Percentiles rank a stretch among this genome's conserved stretches.
phyloP scores from a whole-genome alignment of 164 flowering plant species.

The Berberis vulgaris region DNA sequence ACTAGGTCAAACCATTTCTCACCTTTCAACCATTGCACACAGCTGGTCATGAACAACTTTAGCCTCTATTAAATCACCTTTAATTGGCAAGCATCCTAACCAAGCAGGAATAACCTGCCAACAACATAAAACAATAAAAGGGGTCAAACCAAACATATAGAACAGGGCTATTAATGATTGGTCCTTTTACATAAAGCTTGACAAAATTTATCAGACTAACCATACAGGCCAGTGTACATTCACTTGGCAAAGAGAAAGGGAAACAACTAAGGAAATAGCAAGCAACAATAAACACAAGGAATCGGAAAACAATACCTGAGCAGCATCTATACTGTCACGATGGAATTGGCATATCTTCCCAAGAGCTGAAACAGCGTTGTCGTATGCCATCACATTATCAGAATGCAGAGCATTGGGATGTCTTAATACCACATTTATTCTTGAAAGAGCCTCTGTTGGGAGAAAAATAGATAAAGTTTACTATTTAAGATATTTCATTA shows the following conservation, averaged over 20 bases:
- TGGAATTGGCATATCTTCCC: slow-evolving; percentile 65
- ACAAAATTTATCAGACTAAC: no score
- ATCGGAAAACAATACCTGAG: slow-evolving; percentile 27
- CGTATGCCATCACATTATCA: slow-evolving; percentile 55
- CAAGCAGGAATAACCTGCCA: slow-evolving; percentile 84
- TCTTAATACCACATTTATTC: slow-evolving; percentile 56
- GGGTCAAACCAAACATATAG: not conserved
- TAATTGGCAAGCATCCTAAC: slow-evolving; percentile 85
- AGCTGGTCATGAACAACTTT: slow-evolving; percentile 94
- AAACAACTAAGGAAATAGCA: no score
- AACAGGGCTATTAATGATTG: not conserved
- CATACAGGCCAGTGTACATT: no score
- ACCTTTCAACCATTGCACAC: slow-evolving; percentile 96
- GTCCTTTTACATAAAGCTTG: no score
- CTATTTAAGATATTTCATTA: not conserved
- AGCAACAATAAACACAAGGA: no score
- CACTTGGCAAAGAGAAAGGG: no score
- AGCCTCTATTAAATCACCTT: slow-evolving; percentile 86
- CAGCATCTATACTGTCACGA: slow-evolving; percentile 50
- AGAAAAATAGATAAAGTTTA: slow-evolving; percentile 1
- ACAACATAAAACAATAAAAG: not conserved
- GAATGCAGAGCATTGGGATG: slow-evolving; percentile 43
- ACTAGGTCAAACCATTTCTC: not conserved
- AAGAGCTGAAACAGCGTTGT: slow-evolving; percentile 65
- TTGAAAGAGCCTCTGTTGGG: slow-evolving; percentile 84